These are phyloP conservation scores for Coelastrella sp. DNA, from an alignment of 139 green algal genomes.

Conservation along the genomic window DNA sequence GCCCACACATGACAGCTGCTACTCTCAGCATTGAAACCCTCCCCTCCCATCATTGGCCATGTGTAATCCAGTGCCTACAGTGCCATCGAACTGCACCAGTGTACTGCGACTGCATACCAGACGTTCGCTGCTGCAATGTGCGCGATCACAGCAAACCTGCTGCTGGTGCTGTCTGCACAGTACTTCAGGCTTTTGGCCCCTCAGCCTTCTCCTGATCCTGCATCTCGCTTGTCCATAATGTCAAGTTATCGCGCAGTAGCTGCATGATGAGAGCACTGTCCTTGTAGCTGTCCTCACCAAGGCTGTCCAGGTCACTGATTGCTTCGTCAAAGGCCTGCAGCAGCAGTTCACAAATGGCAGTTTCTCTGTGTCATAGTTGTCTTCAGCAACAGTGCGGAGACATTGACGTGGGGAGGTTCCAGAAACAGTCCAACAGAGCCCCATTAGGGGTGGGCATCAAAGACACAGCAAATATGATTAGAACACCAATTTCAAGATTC, in stretches of 20 bases:
- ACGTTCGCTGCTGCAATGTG: not conserved
- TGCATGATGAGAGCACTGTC: constrained; percentile 99
- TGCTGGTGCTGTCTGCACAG: constrained; percentile 19
- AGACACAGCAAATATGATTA: too few species aligned
- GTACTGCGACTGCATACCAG: constrained; percentile 1
- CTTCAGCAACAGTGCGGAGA: too few species aligned
- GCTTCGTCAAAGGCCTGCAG: constrained; percentile 97
- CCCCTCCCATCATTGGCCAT: too few species aligned
- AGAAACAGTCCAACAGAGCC: too few species aligned
- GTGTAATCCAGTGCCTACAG: too few species aligned
- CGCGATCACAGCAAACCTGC: too few species aligned
- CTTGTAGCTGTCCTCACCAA: constrained; percentile 99
- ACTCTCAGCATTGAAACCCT: too few species aligned
- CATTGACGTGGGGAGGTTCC: too few species aligned
- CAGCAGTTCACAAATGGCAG: constrained; percentile 54
- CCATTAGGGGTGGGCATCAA: too few species aligned
- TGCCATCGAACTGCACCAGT: too few species aligned
- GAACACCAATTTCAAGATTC: too few species aligned
- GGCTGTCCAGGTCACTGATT: constrained; percentile 97
- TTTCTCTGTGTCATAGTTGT: constrained; percentile 97
- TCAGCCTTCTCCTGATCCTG: constrained; percentile 68
- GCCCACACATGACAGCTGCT: too few species aligned
- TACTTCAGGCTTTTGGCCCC: constrained; percentile 15
- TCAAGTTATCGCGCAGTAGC: constrained; percentile 98
- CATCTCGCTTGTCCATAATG: constrained; percentile 99